Conservation (phyloP, 352 stramenopile species). For the Phytopythium litorale region DNA sequence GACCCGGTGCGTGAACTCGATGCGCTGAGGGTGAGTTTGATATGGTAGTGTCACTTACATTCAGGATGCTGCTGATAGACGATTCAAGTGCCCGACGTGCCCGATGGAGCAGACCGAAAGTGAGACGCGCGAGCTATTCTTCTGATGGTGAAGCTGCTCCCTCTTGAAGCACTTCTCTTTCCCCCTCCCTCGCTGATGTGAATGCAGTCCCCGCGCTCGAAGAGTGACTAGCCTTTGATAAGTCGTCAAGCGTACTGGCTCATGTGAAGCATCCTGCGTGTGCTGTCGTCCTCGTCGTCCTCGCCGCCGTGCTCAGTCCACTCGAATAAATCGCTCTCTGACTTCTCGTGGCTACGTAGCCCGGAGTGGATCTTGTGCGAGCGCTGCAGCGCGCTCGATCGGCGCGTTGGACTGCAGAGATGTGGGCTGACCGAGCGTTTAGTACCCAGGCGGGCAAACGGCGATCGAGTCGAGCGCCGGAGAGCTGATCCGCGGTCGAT, state of each 20-base stretch:
- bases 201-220: not conserved
- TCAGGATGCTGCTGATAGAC: slow-evolving; percentile 22
- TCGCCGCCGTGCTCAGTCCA: slow-evolving; percentile 8
- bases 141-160: slow-evolving; percentile 18
- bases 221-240: not conserved
- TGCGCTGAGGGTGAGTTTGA: not conserved
- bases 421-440: not conserved
- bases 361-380: not conserved
- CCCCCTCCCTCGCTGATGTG: not conserved
- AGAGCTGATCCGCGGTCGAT: too few relatives aligned
- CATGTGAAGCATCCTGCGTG: slow-evolving; percentile 7
- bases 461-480: not conserved
- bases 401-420: not conserved
- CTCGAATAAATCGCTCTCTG: slow-evolving; percentile 1
- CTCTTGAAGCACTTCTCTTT: not conserved
- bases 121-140: slow-evolving; percentile 73
- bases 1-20: slow-evolving; percentile 38
- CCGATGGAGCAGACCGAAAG: slow-evolving; percentile 76
- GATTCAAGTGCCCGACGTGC: slow-evolving; percentile 89
- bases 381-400: not conserved
- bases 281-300: slow-evolving; percentile 9
- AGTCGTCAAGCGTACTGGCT: slow-evolving; percentile 6
- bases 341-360: not conserved
- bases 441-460: not conserved
- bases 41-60: slow-evolving; percentile 8